Base-by-base conservation (phyloP, 768 basidiomycete species). In the Crucibulum laeve region DNA sequence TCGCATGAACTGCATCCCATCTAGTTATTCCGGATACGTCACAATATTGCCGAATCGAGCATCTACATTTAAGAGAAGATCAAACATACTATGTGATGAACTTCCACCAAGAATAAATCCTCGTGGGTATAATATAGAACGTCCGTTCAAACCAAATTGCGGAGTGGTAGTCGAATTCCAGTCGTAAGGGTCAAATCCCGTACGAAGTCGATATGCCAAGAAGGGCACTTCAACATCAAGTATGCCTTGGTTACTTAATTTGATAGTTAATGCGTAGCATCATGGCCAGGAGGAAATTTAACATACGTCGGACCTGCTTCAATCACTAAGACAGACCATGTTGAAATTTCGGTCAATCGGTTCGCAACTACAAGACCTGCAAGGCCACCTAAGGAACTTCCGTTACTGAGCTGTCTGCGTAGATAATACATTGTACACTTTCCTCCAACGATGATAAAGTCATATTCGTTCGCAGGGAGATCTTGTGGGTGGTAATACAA, bases 361-460 rank as follows among this genome's bases (percentile, higher is more conserved):
- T 59, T 66, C 4, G 73, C 74, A 8, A 76, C 53, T 4, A 71
- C 69, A 38, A 70, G 67, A 0, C 74, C 73, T 1, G 73, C 72
- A 13, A 66, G 68, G 17, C 74, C 74, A 18, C 45, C 55, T 56
- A n/a, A 8, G n/a, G n/a, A 30, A 30, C n/a, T 8, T 30, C 8
- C 8, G 8, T 8, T 30, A 8, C 8, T 8, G 28, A 30, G 8
- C 8, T 8, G 8, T 8, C 28, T 8, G n/a, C n/a, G 28, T n/a
- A 30, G 28, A 8, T n/a, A 30, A n/a, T 30, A 8, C 28, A 8
- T 8, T 8, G n/a, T 30, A 30, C n/a, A 30, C 28, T 8, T 30
- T 30, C 28, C 28, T 30, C 28, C 28, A 8, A 30, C 28, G n/a
- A 30, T 30, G 28, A 30, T n/a, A 30, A 30, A 30, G n/a, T 30